Evolutionary conservation across 768 basidiomycete genomes (phyloP), one percentile per base, ranked within the genome.

Genomic region (Suillus fuscotomentosus): DNA sequence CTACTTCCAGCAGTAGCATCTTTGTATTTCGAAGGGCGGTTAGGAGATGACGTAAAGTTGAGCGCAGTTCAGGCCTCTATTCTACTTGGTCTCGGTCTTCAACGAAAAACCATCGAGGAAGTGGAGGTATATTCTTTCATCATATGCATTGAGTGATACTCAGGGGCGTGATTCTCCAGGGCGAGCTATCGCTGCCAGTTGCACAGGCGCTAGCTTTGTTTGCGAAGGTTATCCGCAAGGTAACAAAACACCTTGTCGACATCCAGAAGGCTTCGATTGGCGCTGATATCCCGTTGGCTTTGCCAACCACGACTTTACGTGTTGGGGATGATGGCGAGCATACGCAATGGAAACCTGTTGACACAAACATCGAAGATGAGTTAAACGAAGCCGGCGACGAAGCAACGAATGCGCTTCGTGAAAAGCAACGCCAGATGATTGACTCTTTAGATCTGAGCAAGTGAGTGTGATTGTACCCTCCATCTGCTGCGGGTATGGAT

Each of bases 61-160:
- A 93, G 92, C 48, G 93, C 91, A 0, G 90, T 98, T 5, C 97
- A 99, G 78, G 91, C 91, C 67, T 91, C 94, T 8, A 95, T 99
- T 66, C 78, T 98, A 24, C 84, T 97, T 38, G 94, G 94, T 0
- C 81, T 98, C 53, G 95, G 97, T 1, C 76, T 96, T 59, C 97
- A 99, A 76, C 82, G 92, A 48, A 98, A 98, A 76, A 79, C 84
- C 1, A 85, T 98, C 42, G 97, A 99, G 73, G 92, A 92, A 41
- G 82, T 97, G 24, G 95, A 97, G 84, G 92, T 90, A 66, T 63
- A 84, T 51, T 45, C 11, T 61, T 50, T 36, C 41, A 15, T 62
- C 60, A n/a, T 14, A 54, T 24, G 11, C 54, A 24, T 39, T 60
- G 20, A 59, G 36, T 36, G 60, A 42, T 51, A 39, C 10, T 60